phyloP scores from a whole-genome alignment of 768 basidiomycete species.

The Hericium rajendrae region DNA sequence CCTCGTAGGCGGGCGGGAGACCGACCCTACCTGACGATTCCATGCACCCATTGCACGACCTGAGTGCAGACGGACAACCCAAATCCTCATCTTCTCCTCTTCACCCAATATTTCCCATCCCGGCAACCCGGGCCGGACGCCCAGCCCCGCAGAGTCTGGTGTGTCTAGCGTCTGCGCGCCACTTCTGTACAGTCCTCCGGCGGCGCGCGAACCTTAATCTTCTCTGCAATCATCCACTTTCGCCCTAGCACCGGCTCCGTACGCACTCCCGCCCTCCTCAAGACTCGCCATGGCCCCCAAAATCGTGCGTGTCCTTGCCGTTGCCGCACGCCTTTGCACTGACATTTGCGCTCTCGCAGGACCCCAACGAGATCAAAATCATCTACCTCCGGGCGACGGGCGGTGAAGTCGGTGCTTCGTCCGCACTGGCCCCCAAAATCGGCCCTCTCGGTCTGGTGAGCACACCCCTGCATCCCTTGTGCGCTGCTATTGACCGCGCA shows the following conservation, averaged over 20 bases:
- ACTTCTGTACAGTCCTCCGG: conserved; percentile 48
- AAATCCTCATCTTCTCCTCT: too few species aligned
- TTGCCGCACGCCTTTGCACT: background rate
- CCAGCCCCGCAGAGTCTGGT: background rate
- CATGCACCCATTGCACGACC: conserved; percentile 74
- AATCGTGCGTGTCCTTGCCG: conserved; percentile 39
- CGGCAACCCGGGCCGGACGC: background rate
- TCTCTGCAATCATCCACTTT: conserved; percentile 11
- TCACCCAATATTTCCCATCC: too few species aligned
- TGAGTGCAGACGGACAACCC: conserved; percentile 7
- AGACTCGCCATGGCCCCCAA: conserved; percentile 61
- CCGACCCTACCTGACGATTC: conserved; percentile 68
- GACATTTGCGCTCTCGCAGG: conserved; percentile 34
- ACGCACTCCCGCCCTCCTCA: conserved; percentile 20
- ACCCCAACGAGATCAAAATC: conserved; percentile 97
- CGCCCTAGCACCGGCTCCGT: conserved; percentile 20
- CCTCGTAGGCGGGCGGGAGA: conserved; percentile 78
- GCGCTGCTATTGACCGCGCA: conserved; percentile 4
- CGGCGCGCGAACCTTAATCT: conserved; percentile 48
- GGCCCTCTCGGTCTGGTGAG: conserved; percentile 98
- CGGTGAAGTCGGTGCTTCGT: conserved; percentile 98
- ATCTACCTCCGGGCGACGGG: conserved; percentile 98
- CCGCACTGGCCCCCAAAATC: conserved; percentile 98
- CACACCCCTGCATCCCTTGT: background rate
- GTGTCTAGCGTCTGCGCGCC: background rate